phyloP scores from a whole-genome alignment of 352 stramenopile species.

The Globisporangium perplexum region DNA sequence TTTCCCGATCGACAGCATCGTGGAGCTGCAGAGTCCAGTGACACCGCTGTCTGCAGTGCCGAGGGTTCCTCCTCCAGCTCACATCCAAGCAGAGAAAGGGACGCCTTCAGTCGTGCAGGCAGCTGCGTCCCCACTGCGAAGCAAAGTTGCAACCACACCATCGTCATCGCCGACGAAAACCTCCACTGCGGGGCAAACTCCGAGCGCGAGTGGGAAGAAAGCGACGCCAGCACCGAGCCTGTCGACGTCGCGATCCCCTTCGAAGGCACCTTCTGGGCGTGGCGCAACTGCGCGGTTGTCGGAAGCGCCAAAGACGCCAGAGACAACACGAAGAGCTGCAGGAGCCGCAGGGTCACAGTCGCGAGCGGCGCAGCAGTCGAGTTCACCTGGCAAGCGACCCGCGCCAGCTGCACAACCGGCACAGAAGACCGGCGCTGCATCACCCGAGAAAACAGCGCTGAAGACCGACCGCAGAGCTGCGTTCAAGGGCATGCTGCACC shows the following conservation, averaged over 20 bases:
- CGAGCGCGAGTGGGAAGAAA: constrained; percentile 1
- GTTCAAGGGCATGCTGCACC: constrained; percentile 32
- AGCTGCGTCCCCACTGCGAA: too few relatives aligned
- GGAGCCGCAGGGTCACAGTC: not conserved
- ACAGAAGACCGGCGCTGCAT: not conserved
- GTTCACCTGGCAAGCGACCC: constrained; percentile 3
- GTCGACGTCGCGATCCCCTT: not conserved
- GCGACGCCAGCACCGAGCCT: not conserved
- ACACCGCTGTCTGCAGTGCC: not conserved
- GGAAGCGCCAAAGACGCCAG: constrained; percentile 6
- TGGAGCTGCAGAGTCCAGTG: constrained; percentile 37
- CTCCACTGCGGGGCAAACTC: not conserved
- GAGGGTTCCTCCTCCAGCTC: not conserved
- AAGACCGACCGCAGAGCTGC: constrained; percentile 19
- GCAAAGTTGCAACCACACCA: constrained; percentile 1
- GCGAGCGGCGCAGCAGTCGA: not conserved
- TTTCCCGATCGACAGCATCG: constrained; percentile 43
- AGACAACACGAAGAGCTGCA: constrained; percentile 6
- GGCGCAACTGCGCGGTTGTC: not conserved
- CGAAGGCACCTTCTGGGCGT: constrained; percentile 4
- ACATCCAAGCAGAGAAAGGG: not conserved
- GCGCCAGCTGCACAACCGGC: constrained; percentile 8
- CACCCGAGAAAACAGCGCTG: not conserved
- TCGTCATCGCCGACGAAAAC: constrained; percentile 8
- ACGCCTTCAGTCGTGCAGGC: not conserved